These are phyloP conservation scores for Mollisiaceae sp. DNA, from an alignment of 2,329 filamentous ascomycete genomes.

Conservation along the genomic window DNA sequence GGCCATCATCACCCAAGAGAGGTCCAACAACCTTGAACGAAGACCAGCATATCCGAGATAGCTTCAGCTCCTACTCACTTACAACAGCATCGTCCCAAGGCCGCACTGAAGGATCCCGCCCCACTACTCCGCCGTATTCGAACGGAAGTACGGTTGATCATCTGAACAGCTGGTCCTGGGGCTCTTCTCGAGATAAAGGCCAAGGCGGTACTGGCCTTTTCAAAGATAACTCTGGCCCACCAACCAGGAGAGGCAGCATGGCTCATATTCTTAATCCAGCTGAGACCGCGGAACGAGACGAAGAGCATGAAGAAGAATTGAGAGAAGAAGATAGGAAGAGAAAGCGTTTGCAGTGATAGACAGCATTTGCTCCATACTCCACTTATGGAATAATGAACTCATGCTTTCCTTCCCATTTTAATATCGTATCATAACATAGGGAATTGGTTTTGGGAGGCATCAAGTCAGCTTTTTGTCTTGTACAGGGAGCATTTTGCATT, in stretches of 20 bases:
- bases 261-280: slow-evolving; percentile 74
- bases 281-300: slow-evolving; percentile 68
- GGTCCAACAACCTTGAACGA: slow-evolving; percentile 50
- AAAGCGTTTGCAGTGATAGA: slow-evolving; percentile 58
- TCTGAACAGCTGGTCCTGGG: slow-evolving; percentile 43
- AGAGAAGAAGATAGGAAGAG: slow-evolving; percentile 63
- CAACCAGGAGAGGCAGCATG: slow-evolving; percentile 73
- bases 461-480: slow-evolving; percentile 14
- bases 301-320: slow-evolving; percentile 69
- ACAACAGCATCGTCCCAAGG: slow-evolving; percentile 39
- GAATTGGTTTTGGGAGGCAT: slow-evolving; percentile 10
- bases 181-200: slow-evolving; percentile 38
- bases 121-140: slow-evolving; percentile 41
- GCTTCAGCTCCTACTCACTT: slow-evolving; percentile 67
- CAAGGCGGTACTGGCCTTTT: slow-evolving; percentile 31
- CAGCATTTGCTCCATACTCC: neutral
- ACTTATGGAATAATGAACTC: slow-evolving; percentile 15
- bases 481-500: slow-evolving; percentile 17
- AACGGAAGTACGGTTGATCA: slow-evolving; percentile 41
- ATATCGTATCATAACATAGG: slow-evolving; percentile 14
- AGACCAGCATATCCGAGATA: slow-evolving; percentile 67
- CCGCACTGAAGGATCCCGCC: slow-evolving; percentile 39
- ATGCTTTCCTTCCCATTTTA: slow-evolving; percentile 12
- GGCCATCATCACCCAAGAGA: slow-evolving; percentile 69
- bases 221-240: slow-evolving; percentile 58